Base-by-base conservation (phyloP, 2,329 filamentous ascomycete genomes). In the Celoporthe dispersa region DNA sequence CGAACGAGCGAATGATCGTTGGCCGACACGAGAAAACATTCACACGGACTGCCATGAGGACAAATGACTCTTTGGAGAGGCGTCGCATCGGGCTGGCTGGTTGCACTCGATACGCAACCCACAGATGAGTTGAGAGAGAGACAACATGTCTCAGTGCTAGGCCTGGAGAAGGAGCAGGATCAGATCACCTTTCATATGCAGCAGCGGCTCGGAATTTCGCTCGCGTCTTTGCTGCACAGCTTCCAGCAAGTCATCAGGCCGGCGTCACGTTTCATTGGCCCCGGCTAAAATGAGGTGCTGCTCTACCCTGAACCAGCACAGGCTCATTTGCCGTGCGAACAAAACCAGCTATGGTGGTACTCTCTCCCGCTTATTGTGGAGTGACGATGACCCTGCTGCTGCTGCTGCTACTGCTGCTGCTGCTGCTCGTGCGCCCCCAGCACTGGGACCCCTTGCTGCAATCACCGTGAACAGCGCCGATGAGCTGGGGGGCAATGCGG, bases 151-250 rank as follows among this genome's bases (percentile, higher is more conserved):
- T 60, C 57, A 25, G 33, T 60, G 57, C 31, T 60, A 22, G 31
- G 33, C 6, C 57, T 35, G 33, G 51, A 31, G 51, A n/a, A 12
- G 51, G 51, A 53, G 51, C 51, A 55, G 51, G 51, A 55, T 28
- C 51, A 55, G 44, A 48, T 48, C 44, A 48, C 44, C 25, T 2
- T 55, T 55, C 3, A 14, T 16, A 44, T 44, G 41, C 51, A 55
- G 22, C 41, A 7, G 7, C 25, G 28, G 41, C 28, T 66, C 66
- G 66, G 61, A 48, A 65, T 65, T 64, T 68, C 64, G 55, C 59
- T 70, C 69, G 55, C 68, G 61, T 64, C 60, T 70, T 68, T 67
- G 60, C 66, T 68, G 31, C 62, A 70, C 41, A 41, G 62, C 53
- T 59, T 48, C 6, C 37, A 64, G 66, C 69, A 61, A 70, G 67